phyloP scores from a whole-genome alignment of 768 basidiomycete species.

The Mycena vitilis region DNA sequence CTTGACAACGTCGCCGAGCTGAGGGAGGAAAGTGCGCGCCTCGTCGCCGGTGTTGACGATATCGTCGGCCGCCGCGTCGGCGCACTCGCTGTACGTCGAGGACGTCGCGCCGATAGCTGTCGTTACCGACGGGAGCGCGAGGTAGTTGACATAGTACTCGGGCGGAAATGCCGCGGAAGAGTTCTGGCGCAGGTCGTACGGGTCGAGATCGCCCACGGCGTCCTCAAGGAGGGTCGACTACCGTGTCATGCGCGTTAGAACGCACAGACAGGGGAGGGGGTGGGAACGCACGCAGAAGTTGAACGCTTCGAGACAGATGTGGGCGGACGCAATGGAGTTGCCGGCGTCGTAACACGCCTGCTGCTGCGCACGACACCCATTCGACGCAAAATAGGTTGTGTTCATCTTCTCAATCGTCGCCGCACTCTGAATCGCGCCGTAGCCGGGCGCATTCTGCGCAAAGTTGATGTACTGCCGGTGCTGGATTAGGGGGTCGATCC shows the following conservation, averaged over 20 bases:
- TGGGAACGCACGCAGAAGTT: conserved; percentile 63
- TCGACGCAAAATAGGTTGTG: conserved; percentile 55
- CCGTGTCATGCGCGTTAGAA: not conserved
- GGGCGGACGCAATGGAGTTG: conserved; percentile 49
- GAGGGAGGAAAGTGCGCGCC: conserved; percentile 63
- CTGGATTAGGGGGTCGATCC: conserved; percentile 74
- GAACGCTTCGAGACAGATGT: conserved; percentile 62
- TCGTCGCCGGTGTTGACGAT: conserved; percentile 72
- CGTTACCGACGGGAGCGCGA: conserved; percentile 49
- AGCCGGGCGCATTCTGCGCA: conserved; percentile 71
- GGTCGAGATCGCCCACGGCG: conserved; percentile 63
- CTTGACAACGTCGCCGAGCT: conserved; percentile 59
- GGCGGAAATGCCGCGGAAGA: conserved; percentile 65
- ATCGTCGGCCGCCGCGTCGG: conserved; percentile 53
- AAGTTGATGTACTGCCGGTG: conserved; percentile 70
- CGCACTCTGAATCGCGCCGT: conserved; percentile 67
- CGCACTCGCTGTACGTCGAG: conserved; percentile 59
- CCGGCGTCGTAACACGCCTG: conserved; percentile 68
- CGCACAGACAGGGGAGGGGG: not conserved
- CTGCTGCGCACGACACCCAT: conserved; percentile 68
- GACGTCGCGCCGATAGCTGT: conserved; percentile 64
- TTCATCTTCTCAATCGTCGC: conserved; percentile 58
- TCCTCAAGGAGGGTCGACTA: conserved; percentile 51
- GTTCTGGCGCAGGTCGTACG: conserved; percentile 69
- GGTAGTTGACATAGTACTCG: conserved; percentile 62